These are phyloP conservation scores for Teratosphaeria zuluensis DNA, from an alignment of 2,329 filamentous ascomycete species.

Conservation along the genomic window DNA sequence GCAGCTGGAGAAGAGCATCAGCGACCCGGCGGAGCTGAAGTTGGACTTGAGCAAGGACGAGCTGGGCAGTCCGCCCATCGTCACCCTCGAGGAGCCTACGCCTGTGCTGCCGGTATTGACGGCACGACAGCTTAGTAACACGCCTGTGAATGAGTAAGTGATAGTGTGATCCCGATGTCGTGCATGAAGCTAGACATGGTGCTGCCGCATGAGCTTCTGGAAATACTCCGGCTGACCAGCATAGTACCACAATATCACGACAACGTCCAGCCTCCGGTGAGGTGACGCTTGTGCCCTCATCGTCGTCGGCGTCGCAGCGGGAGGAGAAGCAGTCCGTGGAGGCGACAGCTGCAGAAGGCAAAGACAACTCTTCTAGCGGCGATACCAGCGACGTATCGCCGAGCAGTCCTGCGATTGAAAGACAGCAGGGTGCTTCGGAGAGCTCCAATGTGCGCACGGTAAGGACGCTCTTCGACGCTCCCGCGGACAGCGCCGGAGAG, in stretches of 20 bases:
- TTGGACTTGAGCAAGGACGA: conserved; percentile 1
- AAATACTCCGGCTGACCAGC: neutral
- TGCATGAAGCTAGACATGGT: neutral
- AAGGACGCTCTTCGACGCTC: conserved; percentile 44
- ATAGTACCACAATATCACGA: neutral
- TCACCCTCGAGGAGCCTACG: conserved; percentile 21
- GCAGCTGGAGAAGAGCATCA: neutral
- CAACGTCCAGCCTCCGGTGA: neutral
- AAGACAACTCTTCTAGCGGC: neutral
- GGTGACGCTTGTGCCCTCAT: neutral
- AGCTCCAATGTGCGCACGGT: conserved; percentile 36
- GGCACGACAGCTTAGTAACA: neutral
- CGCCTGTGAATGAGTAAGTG: neutral
- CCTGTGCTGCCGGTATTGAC: conserved; percentile 7
- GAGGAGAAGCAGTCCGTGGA: neutral
- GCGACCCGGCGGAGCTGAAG: conserved; percentile 1
- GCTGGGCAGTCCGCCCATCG: conserved; percentile 6
- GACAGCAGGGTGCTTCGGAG: conserved; percentile 4
- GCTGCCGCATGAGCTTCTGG: neutral
- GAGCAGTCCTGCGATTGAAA: neutral
- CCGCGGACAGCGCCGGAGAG: conserved; percentile 15
- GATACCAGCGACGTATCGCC: neutral
- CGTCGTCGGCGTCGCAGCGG: neutral
- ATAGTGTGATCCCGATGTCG: neutral
- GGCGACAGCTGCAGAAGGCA: neutral